Evolutionary conservation across 2,329 filamentous ascomycete species (phyloP), one percentile per base, ranked within the genome.

Genomic region (Calonectria fujianensis): DNA sequence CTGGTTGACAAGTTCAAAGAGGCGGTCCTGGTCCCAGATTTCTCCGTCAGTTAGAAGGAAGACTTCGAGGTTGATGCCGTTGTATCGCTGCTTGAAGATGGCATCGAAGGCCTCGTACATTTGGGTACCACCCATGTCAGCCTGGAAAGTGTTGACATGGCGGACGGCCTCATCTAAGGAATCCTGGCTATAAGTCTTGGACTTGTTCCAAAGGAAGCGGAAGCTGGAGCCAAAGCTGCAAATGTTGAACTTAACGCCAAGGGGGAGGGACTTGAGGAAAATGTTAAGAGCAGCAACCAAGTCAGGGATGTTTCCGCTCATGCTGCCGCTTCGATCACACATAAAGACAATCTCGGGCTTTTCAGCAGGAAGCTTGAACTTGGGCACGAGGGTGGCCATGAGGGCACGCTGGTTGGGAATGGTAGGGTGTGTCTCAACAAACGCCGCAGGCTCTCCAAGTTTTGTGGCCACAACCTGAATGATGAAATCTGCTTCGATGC

Each of bases 381-480:
- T 92, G 2, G 94, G 94, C 0, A 95, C 92, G 0, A 95, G 85
- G 0, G 93, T 94, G 0, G 90, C 86, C 93, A 96, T 94, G 73
- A 95, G 81, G 0, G 93, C 93, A 4, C 91, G 88, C 64, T 94
- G 92, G 70, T 91, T 87, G 0, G 89, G 86, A 3, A 94, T 86
- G 0, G 85, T 89, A 0, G 93, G 89, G 77, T 95, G 93, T 0
- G 86, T 89, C 82, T 95, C 94, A 1, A 95, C 84, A 4, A 95
- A 82, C 0, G 93, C 94, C 41, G 89, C 87, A 0, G 93, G 94
- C n/a, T 87, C 86, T 32, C 88, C 90, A 2, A 90, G 87, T 54
- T 91, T 90, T 71, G 91, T 91, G 2, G 91, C 89, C 24, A 92
- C 86, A 20, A 95, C 84, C 45, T 94, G 90, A 3, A 96, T 81